Percentiles rank a stretch among this genome's conserved stretches.
These are phyloP conservation scores for Medicago lupulina DNA, from an alignment of 306 rosid species.

Conservation along the genomic window DNA sequence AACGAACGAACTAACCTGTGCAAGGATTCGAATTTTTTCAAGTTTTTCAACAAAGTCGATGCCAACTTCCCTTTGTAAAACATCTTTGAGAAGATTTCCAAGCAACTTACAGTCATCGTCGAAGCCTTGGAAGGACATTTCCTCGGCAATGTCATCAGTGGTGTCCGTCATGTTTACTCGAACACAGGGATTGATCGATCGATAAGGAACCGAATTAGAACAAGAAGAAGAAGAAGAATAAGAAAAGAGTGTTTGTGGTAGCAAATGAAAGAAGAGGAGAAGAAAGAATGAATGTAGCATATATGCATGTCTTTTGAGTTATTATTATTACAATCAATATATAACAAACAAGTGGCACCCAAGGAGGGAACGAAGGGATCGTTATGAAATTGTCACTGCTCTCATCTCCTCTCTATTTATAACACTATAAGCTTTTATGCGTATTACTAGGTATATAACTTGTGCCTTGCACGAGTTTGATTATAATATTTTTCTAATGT, in stretches of 20 bases:
- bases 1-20: constrained; percentile 55
- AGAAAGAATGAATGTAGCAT: neutral
- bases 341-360: constrained; percentile 53
- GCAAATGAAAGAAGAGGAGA: neutral
- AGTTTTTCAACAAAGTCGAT: constrained; percentile 59
- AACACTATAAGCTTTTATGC: too few species aligned
- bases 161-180: constrained; percentile 73
- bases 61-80: constrained; percentile 78
- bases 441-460: too few species aligned
- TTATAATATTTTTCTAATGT: too few species aligned
- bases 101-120: constrained; percentile 86
- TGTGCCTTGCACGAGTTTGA: too few species aligned
- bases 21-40: constrained; percentile 68
- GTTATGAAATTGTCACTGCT: constrained; percentile 30
- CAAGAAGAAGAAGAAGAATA: neutral
- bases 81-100: constrained; percentile 71
- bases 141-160: constrained; percentile 89
- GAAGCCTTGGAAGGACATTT: constrained; percentile 83
- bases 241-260: neutral
- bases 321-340: neutral
- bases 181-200: neutral
- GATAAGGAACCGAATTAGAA: neutral
- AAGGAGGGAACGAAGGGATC: constrained; percentile 29
- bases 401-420: too few species aligned
- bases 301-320: too few species aligned